Evolutionary conservation across 2,329 filamentous ascomycete genomes (phyloP).

Genomic region (Sclerotinia minor): DNA sequence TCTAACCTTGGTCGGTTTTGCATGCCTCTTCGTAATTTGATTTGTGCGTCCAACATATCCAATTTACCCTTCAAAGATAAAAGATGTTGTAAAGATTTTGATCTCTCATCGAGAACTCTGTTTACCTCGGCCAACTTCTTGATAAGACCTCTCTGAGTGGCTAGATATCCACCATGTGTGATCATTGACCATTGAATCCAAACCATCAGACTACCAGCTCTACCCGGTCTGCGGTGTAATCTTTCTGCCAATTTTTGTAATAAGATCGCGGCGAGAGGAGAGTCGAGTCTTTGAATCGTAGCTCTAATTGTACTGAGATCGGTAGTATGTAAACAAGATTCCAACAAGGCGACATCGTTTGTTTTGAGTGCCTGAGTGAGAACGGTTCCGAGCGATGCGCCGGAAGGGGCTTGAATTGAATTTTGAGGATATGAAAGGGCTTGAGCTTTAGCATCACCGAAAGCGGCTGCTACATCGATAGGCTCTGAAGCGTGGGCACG

Average conservation of each 20-base stretch:
- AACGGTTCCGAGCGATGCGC: constrained; percentile 86
- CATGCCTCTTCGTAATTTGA: constrained; percentile 74
- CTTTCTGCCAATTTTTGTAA: constrained; percentile 83
- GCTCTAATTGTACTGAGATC: constrained; percentile 76
- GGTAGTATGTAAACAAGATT: constrained; percentile 83
- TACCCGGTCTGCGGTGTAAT: constrained; percentile 81
- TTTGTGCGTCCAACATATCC: constrained; percentile 89
- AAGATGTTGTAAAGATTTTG: constrained; percentile 77
- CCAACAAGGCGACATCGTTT: constrained; percentile 84
- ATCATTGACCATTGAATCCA: constrained; percentile 97
- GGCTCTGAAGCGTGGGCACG: constrained; percentile 67
- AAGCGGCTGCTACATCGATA: constrained; percentile 71
- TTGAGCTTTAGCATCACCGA: constrained; percentile 44
- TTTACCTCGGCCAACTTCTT: constrained; percentile 76
- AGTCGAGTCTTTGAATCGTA: constrained; percentile 89
- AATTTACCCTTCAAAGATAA: constrained; percentile 91
- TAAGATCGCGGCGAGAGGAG: constrained; percentile 73
- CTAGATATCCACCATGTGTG: constrained; percentile 86
- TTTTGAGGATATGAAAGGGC: constrained; percentile 34
- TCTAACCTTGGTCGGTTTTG: constrained; percentile 50
- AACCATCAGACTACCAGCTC: constrained; percentile 84
- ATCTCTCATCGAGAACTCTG: constrained; percentile 83
- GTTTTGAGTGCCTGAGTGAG: constrained; percentile 90
- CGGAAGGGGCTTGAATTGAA: constrained; percentile 53
- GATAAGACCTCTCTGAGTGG: constrained; percentile 80